Evolutionary conservation across 257 asterid species (phyloP), one percentile per base, ranked within the genome.

Genomic region (Solanum sejunctum): DNA sequence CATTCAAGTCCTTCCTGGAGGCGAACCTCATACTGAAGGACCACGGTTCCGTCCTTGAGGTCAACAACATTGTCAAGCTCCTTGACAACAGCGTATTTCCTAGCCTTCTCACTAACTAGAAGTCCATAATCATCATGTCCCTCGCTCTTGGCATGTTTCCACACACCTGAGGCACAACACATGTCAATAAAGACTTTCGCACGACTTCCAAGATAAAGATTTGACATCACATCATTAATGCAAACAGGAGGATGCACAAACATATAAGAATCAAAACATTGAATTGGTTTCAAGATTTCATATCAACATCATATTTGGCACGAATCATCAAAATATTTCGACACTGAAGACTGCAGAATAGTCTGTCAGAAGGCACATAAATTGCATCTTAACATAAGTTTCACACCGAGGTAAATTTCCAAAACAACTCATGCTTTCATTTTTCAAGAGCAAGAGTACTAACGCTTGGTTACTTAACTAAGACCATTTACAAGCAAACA

Each of bases 81-180:
- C 94, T 94, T 96, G 16, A 94, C 97, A 81, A 97, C 95, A n/a
- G 98, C 98, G 60, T 95, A 89, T 67, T 97, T 97, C 91, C 92
- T 89, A 28, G 98, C 99, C 87, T 91, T 90, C 87, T 95, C 97
- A 32, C 94, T 91, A 36, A 96, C 99, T 84, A 96, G 95, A 90
- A 96, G 98, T 36, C 99, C 99, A 87, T 89, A 87, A 88, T 96
- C 99, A 21, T 95, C 98, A 84, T 95, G 98, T 21, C 99, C 99
- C 83, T 93, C 97, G 51, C 99, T 95, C 94, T 95, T 95, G 20
- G 73, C 89, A 85, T 92, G 98, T 84, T 96, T 96, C 99, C 99
- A 96, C 71, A 89, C 96, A 72, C 99, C 99, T 96, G 85, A 43
- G n/a, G n/a, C 32, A 80, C 23, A 84, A 21, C 12, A 41, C 21